Evolutionary conservation across 2,329 filamentous ascomycete genomes (phyloP), one percentile per base, ranked within the genome.

Genomic region (Pseudogymnoascus sp.): DNA sequence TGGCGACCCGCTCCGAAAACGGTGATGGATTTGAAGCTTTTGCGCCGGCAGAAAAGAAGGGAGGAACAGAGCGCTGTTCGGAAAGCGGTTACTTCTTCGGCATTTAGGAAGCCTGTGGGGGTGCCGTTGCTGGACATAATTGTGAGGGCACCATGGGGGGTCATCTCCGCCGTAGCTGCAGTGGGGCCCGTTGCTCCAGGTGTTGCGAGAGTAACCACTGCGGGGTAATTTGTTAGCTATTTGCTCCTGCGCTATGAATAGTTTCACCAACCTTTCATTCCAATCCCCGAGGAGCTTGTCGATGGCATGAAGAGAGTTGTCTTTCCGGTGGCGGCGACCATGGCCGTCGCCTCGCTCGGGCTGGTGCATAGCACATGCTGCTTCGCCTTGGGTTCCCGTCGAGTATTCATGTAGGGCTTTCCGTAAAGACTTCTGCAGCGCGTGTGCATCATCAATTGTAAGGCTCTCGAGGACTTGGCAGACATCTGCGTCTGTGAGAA

Each of bases 1-100:
- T 97, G 93, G 68, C 88, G 86, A 52, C 93, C 93, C 35, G 89
- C 88, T 23, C 93, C 93, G 73, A 97, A 97, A 61, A 96, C 88
- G 12, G 88, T 87, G 9, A 97, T 72, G 12, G 87, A 90, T 71
- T 88, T 87, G 43, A 96, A 88, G 28, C 83, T 82, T 62, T 83
- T 79, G 62, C 93, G 89, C 38, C 82, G 83, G 18, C 76, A 74
- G 35, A 91, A 79, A 0, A 91, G 80, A 25, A 87, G 85, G 61
- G 88, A 83, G 3, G 88, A 88, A 1, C 85, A 85, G 9, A 93
- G 78, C 0, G 90, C 88, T 0, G 91, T 95, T 64, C 91, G 86
- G 74, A 93, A 95, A 2, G 88, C 90, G 0, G 91, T 95, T 33
- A 93, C 77, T 52, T 89, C 86, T 64, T 83, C 83, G 14, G 90